Percentiles rank a stretch among this genome's conserved stretches.
These are phyloP conservation scores for Boletus rubroflammeus DNA, from an alignment of 768 basidiomycete genomes.

Conservation along the genomic window DNA sequence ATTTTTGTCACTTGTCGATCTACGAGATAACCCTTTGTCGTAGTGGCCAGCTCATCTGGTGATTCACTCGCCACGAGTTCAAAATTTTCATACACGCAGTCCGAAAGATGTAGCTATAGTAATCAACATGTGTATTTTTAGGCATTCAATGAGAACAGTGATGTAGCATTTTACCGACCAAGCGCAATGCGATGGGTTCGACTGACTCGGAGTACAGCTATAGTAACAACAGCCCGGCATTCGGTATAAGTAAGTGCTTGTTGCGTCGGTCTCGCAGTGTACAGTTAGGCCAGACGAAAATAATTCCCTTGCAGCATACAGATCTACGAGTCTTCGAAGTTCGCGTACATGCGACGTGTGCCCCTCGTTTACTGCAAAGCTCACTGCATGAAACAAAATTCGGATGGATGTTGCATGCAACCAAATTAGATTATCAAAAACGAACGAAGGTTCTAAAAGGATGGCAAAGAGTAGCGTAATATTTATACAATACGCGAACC, in stretches of 20 bases:
- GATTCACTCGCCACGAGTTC: neutral
- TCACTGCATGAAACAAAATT: too few species aligned
- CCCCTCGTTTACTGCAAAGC: too few species aligned
- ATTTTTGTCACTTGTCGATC: accelerated
- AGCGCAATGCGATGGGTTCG: neutral
- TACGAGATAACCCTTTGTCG: neutral
- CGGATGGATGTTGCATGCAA: too few species aligned
- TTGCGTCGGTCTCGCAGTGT: too few species aligned
- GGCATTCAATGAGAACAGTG: neutral
- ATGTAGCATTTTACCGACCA: neutral
- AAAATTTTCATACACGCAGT: too few species aligned
- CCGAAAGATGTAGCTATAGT: neutral
- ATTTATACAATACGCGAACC: too few species aligned
- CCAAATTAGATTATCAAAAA: neutral
- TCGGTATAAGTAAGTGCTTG: too few species aligned
- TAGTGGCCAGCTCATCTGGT: slow-evolving; percentile 32
- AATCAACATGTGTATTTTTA: slow-evolving; percentile 8
- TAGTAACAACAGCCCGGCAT: too few species aligned
- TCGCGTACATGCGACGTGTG: too few species aligned
- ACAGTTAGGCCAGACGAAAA: too few species aligned
- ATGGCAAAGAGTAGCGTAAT: neutral
- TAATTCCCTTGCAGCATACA: too few species aligned
- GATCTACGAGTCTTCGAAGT: too few species aligned
- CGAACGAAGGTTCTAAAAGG: neutral
- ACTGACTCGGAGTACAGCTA: neutral